Percentiles rank a stretch among this genome's conserved stretches.
Conservation (phyloP, 805 yeast species). For the Candida hungchunana region DNA sequence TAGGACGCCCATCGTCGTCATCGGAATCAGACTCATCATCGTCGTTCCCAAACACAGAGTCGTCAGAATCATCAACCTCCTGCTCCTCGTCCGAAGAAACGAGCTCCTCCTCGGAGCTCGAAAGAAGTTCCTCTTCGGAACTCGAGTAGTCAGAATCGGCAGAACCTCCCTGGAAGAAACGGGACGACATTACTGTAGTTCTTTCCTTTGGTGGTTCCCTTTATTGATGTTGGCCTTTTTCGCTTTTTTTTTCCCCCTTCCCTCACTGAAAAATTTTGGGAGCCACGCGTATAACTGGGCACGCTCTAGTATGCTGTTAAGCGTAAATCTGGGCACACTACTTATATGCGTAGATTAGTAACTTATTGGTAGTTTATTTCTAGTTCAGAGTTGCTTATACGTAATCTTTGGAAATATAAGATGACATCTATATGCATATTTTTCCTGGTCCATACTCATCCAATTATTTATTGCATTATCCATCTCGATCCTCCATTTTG, state of each 20-base stretch:
- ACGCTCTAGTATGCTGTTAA: not conserved
- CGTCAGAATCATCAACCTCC: slow-evolving; percentile 25
- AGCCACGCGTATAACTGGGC: slow-evolving; percentile 15
- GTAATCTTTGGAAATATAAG: too few species aligned
- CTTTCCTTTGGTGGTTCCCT: slow-evolving; percentile 1
- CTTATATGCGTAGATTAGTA: too few species aligned
- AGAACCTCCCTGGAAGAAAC: slow-evolving; percentile 69
- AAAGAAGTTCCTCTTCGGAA: slow-evolving; percentile 33
- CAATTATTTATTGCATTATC: too few species aligned
- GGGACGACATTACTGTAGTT: slow-evolving; percentile 57
- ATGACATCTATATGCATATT: too few species aligned
- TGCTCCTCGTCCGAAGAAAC: slow-evolving; percentile 11
- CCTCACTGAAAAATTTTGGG: slow-evolving; percentile 14
- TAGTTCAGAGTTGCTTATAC: too few species aligned
- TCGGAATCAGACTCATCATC: slow-evolving; percentile 39
- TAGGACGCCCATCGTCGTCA: slow-evolving; percentile 39
- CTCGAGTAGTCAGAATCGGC: slow-evolving; percentile 41
- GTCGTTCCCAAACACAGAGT: slow-evolving; percentile 35
- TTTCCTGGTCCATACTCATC: too few species aligned
- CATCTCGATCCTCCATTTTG: too few species aligned
- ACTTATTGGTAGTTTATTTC: too few species aligned
- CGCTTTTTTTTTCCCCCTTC: slow-evolving; percentile 20
- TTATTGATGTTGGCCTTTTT: slow-evolving; percentile 15
- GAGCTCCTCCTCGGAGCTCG: slow-evolving; percentile 28
- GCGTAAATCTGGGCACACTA: slow-evolving; percentile 17